These are phyloP conservation scores for Ustilago crameri DNA, from an alignment of 1,284 basidiomycete species.

Conservation along the genomic window DNA sequence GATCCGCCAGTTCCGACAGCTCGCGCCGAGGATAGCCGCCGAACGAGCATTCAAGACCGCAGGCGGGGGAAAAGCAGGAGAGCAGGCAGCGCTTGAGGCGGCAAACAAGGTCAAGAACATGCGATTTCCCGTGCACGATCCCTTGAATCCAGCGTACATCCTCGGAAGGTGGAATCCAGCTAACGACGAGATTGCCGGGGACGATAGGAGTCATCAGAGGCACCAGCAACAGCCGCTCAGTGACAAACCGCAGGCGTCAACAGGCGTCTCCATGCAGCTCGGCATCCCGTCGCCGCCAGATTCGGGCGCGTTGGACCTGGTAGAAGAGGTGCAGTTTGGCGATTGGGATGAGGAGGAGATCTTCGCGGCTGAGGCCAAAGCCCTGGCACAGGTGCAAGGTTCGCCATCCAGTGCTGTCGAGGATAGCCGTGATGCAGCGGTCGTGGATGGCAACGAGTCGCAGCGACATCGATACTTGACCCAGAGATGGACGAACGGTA, in stretches of 20 bases:
- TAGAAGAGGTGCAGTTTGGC: constrained; percentile 59
- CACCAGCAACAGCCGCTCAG: constrained; percentile 18
- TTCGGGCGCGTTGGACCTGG: constrained; percentile 50
- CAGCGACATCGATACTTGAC: constrained; percentile 51
- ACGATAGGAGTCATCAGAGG: constrained; percentile 23
- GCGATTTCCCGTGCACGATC: constrained; percentile 36
- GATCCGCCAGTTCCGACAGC: constrained; percentile 54
- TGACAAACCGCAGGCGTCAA: neutral
- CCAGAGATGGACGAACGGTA: constrained; percentile 60
- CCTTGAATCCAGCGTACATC: constrained; percentile 23
- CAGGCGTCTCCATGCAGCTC: constrained; percentile 13
- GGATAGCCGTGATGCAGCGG: neutral
- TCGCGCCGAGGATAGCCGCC: constrained; percentile 27
- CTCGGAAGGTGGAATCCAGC: neutral
- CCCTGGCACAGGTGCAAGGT: constrained; percentile 11
- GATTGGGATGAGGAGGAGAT: constrained; percentile 54
- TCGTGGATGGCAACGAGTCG: constrained; percentile 3
- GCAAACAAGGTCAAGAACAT: constrained; percentile 23
- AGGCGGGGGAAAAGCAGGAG: constrained; percentile 32
- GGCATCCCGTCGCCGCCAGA: constrained; percentile 13
- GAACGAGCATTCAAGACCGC: constrained; percentile 26
- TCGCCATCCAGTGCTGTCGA: constrained; percentile 4
- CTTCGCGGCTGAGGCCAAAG: constrained; percentile 38
- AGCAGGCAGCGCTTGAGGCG: constrained; percentile 36
- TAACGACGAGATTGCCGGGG: constrained; percentile 40